These are phyloP conservation scores for Aspergillus candidus DNA, from an alignment of 2,329 filamentous ascomycete genomes.

Conservation along the genomic window DNA sequence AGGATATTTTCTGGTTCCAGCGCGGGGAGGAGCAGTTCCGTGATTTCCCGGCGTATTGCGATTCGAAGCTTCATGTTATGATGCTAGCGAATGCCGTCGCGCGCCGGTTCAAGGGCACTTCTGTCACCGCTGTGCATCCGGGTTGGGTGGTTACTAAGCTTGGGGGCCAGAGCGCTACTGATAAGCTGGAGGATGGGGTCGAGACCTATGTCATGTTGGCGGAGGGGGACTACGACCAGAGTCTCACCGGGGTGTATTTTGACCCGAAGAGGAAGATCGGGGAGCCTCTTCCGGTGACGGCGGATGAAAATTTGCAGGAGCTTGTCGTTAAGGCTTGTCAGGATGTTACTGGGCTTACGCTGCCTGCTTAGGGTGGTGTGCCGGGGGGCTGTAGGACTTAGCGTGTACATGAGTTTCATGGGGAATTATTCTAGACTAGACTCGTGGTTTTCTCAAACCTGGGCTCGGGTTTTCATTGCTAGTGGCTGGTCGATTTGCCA, in stretches of 20 bases:
- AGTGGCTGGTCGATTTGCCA: too few species aligned
- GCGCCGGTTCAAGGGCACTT: slow-evolving; percentile 39
- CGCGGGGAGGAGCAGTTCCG: slow-evolving; percentile 30
- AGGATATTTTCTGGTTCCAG: slow-evolving; percentile 36
- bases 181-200: slow-evolving; percentile 42
- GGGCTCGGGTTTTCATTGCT: too few species aligned
- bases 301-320: slow-evolving; percentile 15
- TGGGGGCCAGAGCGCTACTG: slow-evolving; percentile 43
- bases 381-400: too few species aligned
- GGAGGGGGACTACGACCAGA: slow-evolving; percentile 20
- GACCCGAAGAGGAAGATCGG: slow-evolving; percentile 16
- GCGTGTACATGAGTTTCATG: too few species aligned
- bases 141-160: slow-evolving; percentile 51
- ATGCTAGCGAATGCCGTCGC: slow-evolving; percentile 51
- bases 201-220: slow-evolving; percentile 47
- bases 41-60: slow-evolving; percentile 42
- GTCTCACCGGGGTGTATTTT: slow-evolving; percentile 15
- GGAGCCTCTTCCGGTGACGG: slow-evolving; percentile 8
- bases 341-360: slow-evolving; percentile 12
- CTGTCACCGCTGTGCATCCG: slow-evolving; percentile 44
- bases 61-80: slow-evolving; percentile 52
- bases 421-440: too few species aligned
- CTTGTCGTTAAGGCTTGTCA: slow-evolving; percentile 16
- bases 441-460: too few species aligned
- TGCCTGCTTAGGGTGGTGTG: slow-evolving; percentile 3